phyloP scores from a whole-genome alignment of 108 stramenopile species.

The Cylindrotheca closterium region DNA sequence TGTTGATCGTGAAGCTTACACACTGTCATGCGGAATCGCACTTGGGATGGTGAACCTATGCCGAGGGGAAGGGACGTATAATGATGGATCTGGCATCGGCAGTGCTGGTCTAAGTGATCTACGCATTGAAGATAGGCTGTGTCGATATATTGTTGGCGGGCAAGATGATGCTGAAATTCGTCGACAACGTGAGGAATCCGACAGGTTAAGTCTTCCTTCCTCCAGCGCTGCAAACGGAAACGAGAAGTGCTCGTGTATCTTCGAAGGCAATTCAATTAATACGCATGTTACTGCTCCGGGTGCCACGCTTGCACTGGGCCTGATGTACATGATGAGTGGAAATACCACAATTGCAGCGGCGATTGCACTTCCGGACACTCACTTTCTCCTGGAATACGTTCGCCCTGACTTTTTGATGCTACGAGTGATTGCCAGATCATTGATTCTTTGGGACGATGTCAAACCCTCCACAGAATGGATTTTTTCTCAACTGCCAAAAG shows the following conservation, averaged over 20 bases:
- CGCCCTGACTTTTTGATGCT: constrained; percentile 93
- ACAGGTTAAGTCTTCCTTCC: constrained; percentile 38
- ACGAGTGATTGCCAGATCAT: constrained; percentile 84
- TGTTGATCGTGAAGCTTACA: constrained; percentile 87
- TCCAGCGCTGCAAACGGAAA: constrained; percentile 34
- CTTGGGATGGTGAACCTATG: constrained; percentile 90
- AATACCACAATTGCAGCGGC: constrained; percentile 73
- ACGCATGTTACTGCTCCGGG: constrained; percentile 95
- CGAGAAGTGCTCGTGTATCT: constrained; percentile 83
- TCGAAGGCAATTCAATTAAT: constrained; percentile 87
- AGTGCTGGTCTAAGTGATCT: constrained; percentile 87
- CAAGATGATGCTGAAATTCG: constrained; percentile 47
- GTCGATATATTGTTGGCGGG: constrained; percentile 84
- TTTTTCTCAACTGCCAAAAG: constrained; percentile 74
- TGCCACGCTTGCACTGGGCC: constrained; percentile 89
- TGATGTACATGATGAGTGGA: constrained; percentile 91
- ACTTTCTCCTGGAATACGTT: constrained; percentile 89
- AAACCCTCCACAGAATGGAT: constrained; percentile 81
- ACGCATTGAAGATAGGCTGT: constrained; percentile 90
- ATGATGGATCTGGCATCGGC: constrained; percentile 20
- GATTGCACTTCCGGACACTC: constrained; percentile 89
- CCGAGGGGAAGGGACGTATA: constrained; percentile 35
- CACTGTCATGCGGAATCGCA: constrained; percentile 88
- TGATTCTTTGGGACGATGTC: constrained; percentile 94
- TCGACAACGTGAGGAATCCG: constrained; percentile 39